phyloP scores from a whole-genome alignment of 179 eudicot genomes.

The Beta corolliflora region DNA sequence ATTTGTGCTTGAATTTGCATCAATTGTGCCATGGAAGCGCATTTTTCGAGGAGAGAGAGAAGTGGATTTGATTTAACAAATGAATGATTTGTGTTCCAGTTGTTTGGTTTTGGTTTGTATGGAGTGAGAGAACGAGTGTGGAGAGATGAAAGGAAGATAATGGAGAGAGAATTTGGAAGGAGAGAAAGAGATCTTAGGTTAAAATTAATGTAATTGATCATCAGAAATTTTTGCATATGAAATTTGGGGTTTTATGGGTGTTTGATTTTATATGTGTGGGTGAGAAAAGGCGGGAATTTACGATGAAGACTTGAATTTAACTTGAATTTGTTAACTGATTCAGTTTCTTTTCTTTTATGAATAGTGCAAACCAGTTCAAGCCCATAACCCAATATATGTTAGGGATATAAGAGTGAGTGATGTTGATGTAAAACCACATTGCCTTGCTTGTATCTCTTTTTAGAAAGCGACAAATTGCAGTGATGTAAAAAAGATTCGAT shows the following conservation, averaged over 20 bases:
- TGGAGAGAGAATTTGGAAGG: constrained; percentile 16
- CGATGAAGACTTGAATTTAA: neutral
- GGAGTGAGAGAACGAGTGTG: constrained; percentile 49
- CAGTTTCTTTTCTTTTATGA: neutral
- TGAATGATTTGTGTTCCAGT: constrained; percentile 71
- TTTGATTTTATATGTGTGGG: neutral
- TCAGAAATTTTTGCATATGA: constrained; percentile 19
- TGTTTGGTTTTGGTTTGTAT: constrained; percentile 50
- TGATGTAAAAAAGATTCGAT: no score
- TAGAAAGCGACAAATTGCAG: no score
- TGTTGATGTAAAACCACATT: no score
- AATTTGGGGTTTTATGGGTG: neutral
- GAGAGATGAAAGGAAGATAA: constrained; percentile 12
- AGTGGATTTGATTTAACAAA: constrained; percentile 67
- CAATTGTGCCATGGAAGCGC: constrained; percentile 53
- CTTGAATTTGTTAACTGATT: neutral
- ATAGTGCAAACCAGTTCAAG: no score
- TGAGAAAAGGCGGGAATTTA: neutral
- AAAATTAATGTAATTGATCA: constrained; percentile 33
- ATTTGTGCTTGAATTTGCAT: constrained; percentile 67
- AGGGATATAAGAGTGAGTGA: no score
- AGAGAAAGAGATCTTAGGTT: constrained; percentile 25
- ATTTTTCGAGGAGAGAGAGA: constrained; percentile 56
- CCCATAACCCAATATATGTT: no score
- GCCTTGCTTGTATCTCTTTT: no score